Base-by-base conservation (phyloP, 257 asterid genomes). In the Eucommia ulmoides region DNA sequence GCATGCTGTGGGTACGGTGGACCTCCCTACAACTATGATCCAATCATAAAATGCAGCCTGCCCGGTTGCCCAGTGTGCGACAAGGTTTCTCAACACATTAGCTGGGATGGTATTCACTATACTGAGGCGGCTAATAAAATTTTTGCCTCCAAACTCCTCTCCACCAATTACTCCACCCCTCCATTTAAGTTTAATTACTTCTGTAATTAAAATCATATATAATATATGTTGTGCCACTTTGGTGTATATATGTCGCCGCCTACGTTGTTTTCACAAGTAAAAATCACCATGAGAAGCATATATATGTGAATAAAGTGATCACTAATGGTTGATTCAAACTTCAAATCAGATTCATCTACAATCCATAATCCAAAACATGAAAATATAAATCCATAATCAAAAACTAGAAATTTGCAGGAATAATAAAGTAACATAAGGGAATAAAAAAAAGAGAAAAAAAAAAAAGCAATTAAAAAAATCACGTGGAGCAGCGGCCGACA, bases 1-100 rank as follows among this genome's bases (percentile, higher is more conserved):
- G 78, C 74, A 3, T 80, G 89, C 19, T 80, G 84, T 24, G 89
- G 84, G 0, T 57, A 70, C n/a, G 84, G 84, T 14, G 84, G 80
- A 21, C 22, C 65, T 8, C 80, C 75, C 1, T 71, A 74, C 67
- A 74, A 80, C 54, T 70, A 45, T 44, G 59, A 76, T 21, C 45
- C 65, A 1, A 57, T 53, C 22, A 68, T 22, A 18, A 58, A 54
- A 1, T 80, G 89, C 11, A 41, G 72, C 19, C 54, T 24, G 20
- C 45, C 49, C 2, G 65, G 62, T 20, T 59, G 21, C 49, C 49
- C 24, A 0, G 68, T 69, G 4, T 76, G 84, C 23, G 57, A 64
- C 9, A 57, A 71, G 50, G 65, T 59, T 1, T 45, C 45, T 1
- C 19, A 19, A 1, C 45, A 71, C 55, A 24, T 80, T 47, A 80